These are phyloP conservation scores for Ophiostoma ulmi DNA, from an alignment of 2,329 filamentous ascomycete species.

Conservation along the genomic window DNA sequence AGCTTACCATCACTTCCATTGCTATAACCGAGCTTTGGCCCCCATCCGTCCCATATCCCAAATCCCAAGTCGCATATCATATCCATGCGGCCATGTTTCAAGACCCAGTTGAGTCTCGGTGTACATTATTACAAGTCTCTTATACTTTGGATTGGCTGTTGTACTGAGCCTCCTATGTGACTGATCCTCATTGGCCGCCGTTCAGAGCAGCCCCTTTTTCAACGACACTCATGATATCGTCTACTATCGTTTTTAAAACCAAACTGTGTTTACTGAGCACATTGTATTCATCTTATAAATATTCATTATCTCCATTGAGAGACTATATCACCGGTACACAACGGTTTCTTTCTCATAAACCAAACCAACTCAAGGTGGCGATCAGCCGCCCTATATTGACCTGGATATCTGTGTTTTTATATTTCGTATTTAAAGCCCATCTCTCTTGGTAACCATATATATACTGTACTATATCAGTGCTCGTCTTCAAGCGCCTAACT, in stretches of 20 bases:
- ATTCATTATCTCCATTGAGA: not conserved
- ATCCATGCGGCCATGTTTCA: slow-evolving; percentile 3
- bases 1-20: not conserved
- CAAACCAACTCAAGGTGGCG: not conserved
- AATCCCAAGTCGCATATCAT: not conserved
- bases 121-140: not conserved
- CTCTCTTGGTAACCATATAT: not conserved
- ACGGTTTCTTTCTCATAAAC: not conserved
- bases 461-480: not conserved
- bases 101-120: not conserved
- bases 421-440: not conserved
- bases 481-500: not conserved
- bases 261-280: not conserved
- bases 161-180: not conserved
- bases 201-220: not conserved
- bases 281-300: not conserved
- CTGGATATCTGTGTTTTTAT: not conserved
- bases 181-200: not conserved
- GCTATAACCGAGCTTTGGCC: not conserved
- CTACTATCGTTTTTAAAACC: not conserved
- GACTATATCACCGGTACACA: not conserved
- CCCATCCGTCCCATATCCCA: not conserved
- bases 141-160: not conserved
- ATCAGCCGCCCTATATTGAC: not conserved
- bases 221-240: slow-evolving; percentile 1